Evolutionary conservation across 352 stramenopile species (phyloP).

Genomic region (Phytopythium mirpurense): DNA sequence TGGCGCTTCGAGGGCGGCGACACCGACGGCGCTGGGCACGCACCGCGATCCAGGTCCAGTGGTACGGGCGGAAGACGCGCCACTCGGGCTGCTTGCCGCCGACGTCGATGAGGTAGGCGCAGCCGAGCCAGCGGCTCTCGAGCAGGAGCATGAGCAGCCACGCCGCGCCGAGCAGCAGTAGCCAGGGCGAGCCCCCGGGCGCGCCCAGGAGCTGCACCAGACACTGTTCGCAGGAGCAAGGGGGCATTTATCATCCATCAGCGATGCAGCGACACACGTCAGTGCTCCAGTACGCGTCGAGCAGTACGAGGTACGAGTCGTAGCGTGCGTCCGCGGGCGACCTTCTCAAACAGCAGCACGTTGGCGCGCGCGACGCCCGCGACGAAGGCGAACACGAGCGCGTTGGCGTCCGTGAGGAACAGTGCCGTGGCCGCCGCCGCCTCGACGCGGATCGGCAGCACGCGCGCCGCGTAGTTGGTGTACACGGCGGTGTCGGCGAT

Average conservation of each 20-base stretch:
- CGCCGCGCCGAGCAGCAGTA: conserved; percentile 12
- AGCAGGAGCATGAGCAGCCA: conserved; percentile 16
- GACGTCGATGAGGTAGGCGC: conserved; percentile 3
- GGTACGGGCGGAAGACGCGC: conserved; percentile 10
- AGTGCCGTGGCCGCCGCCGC: conserved; percentile 1
- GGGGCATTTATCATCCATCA: too few relatives aligned
- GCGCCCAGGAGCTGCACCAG: conserved; percentile 11
- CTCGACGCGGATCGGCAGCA: neutral
- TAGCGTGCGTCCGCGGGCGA: too few relatives aligned
- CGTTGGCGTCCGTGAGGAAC: conserved; percentile 8
- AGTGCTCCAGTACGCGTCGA: too few relatives aligned
- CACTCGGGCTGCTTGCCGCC: conserved; percentile 1
- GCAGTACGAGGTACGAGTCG: too few relatives aligned
- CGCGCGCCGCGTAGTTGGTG: neutral
- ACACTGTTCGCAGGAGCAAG: too few relatives aligned
- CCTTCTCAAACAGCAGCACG: conserved; percentile 30
- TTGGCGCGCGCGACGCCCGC: conserved; percentile 19
- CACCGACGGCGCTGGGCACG: neutral
- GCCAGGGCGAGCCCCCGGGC: conserved; percentile 1
- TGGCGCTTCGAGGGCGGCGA: too few relatives aligned
- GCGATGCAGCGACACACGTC: too few relatives aligned
- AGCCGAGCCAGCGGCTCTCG: conserved; percentile 10
- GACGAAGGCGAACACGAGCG: conserved; percentile 20
- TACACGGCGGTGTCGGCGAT: conserved; percentile 11
- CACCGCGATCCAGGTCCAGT: conserved; percentile 13